phyloP scores from a whole-genome alignment of 2,329 filamentous ascomycete species.

The Pestalotiopsis sp. region DNA sequence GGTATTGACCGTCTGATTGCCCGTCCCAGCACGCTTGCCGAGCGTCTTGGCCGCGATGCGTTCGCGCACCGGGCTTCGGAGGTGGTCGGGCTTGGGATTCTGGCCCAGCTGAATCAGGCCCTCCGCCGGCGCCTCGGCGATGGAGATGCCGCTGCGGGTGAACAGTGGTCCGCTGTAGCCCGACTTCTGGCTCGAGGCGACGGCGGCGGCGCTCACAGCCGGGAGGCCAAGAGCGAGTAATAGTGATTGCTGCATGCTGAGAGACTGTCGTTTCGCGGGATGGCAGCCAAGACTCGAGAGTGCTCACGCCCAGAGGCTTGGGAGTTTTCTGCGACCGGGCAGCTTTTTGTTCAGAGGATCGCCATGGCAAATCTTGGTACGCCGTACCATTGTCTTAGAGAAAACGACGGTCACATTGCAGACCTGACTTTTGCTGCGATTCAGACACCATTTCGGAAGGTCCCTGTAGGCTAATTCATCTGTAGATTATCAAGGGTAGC shows the following conservation, averaged over 20 bases:
- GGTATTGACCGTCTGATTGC: constrained; percentile 15
- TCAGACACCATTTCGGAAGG: neutral
- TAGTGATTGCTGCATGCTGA: constrained; percentile 1
- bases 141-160: constrained; percentile 6
- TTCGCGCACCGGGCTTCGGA: constrained; percentile 3
- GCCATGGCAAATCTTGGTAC: neutral
- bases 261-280: neutral
- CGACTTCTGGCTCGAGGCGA: neutral
- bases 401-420: neutral
- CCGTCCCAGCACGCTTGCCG: neutral
- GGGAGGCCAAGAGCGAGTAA: constrained; percentile 3
- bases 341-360: neutral
- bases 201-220: constrained; percentile 1
- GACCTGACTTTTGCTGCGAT: neutral
- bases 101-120: neutral
- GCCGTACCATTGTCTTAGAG: neutral
- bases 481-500: neutral
- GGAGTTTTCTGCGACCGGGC: neutral
- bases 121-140: constrained; percentile 6
- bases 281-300: neutral
- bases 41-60: constrained; percentile 7
- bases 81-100: constrained; percentile 1
- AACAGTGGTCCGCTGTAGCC: constrained; percentile 1
- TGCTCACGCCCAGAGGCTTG: neutral
- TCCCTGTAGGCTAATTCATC: neutral